A percentile compares a stretch with the other conserved stretches of the same genome.
These are phyloP conservation scores for Globisporangium echinulatum DNA, from an alignment of 352 stramenopile genomes.

Conservation along the genomic window DNA sequence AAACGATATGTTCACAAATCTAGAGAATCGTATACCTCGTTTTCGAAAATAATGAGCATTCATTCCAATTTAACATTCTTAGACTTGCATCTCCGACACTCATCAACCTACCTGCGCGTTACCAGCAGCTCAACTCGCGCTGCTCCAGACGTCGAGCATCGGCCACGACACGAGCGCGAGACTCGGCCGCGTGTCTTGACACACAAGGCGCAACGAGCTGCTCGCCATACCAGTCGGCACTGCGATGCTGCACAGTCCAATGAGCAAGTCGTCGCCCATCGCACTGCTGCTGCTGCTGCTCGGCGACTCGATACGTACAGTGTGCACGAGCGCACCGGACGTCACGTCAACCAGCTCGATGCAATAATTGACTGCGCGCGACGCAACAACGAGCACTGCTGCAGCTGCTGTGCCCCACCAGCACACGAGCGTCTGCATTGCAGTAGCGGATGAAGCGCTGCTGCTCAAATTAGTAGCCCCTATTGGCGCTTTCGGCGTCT, in stretches of 20 bases:
- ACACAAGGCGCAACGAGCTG: conserved; percentile 21
- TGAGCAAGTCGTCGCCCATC: conserved; percentile 16
- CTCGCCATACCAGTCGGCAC: not conserved
- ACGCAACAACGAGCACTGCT: conserved; percentile 39
- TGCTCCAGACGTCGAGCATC: conserved; percentile 23
- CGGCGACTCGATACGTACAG: conserved; percentile 21
- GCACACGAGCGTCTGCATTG: conserved; percentile 38
- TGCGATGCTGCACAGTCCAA: conserved; percentile 20
- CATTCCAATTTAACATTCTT: not conserved
- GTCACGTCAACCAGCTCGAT: conserved; percentile 46
- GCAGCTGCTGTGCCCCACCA: conserved; percentile 29
- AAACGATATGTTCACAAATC: too few species aligned
- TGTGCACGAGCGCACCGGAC: conserved; percentile 36
- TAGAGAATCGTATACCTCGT: too few species aligned
- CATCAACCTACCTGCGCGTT: not conserved
- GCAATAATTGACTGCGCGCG: conserved; percentile 18
- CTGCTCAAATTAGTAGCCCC: conserved; percentile 12
- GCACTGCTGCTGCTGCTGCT: not conserved
- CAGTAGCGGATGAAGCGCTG: not conserved
- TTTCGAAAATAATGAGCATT: not conserved
- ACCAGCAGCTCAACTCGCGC: too few species aligned
- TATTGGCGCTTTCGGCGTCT: conserved; percentile 35
- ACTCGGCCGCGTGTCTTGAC: conserved; percentile 33
- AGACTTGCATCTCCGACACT: not conserved
- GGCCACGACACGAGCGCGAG: conserved; percentile 38